Percentiles rank a stretch among this genome's conserved stretches.
These are phyloP conservation scores for Mucor irregularis DNA, from an alignment of 371 early-diverging fungal genomes.

Conservation along the genomic window DNA sequence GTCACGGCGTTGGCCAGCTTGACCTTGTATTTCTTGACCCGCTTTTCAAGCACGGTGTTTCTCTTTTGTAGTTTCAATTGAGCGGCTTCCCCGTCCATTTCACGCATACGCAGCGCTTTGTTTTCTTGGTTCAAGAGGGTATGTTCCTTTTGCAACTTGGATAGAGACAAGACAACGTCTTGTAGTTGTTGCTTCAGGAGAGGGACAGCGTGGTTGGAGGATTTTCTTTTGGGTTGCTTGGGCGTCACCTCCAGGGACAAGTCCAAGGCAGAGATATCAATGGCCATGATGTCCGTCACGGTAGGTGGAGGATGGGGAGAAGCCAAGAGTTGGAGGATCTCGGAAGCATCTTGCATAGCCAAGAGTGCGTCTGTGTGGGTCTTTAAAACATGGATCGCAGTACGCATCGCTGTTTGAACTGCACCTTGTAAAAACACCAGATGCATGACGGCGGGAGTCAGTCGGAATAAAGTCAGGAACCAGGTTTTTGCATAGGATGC, in stretches of 20 bases:
- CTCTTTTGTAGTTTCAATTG: slow-evolving; percentile 35
- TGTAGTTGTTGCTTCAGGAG: slow-evolving; percentile 54
- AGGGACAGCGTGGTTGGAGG: slow-evolving; percentile 3
- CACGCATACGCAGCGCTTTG: slow-evolving; percentile 49
- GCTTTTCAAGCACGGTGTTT: slow-evolving; percentile 33
- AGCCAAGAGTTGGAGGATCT: neutral
- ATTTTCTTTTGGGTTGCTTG: neutral
- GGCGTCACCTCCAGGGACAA: neutral
- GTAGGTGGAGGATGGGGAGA: neutral
- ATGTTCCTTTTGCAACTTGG: slow-evolving; percentile 57
- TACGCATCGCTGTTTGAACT: slow-evolving; percentile 73
- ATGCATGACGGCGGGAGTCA: slow-evolving; percentile 77
- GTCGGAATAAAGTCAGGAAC: slow-evolving; percentile 90
- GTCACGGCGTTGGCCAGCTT: slow-evolving; percentile 25
- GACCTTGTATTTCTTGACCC: slow-evolving; percentile 38
- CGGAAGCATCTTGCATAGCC: slow-evolving; percentile 49
- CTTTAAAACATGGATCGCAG: slow-evolving; percentile 79
- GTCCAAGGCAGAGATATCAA: neutral
- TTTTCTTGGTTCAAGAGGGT: slow-evolving; percentile 45
- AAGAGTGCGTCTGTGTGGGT: slow-evolving; percentile 70
- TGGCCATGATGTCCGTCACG: neutral
- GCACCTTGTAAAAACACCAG: slow-evolving; percentile 87
- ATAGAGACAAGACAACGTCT: slow-evolving; percentile 53
- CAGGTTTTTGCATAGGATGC: slow-evolving; percentile 90
- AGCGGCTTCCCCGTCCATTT: slow-evolving; percentile 47